Evolutionary conservation across 2,329 filamentous ascomycete genomes (phyloP).

Genomic region (Stagonosporopsis rhizophila): DNA sequence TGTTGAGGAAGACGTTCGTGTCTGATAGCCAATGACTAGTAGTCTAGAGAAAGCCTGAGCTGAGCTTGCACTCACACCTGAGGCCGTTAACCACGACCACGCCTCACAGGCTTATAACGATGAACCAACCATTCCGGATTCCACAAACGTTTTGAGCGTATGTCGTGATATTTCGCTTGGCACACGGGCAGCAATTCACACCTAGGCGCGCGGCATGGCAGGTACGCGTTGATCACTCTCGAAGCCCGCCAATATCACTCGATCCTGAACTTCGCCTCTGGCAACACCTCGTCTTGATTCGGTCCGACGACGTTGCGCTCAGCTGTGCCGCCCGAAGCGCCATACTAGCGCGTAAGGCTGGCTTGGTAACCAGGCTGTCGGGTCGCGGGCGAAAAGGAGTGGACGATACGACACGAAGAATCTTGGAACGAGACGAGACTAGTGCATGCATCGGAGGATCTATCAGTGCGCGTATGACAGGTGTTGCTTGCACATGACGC

Average conservation of each 20-base stretch:
- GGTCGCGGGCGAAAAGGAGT: conserved; percentile 14
- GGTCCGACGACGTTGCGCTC: conserved; percentile 11
- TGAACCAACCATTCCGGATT: conserved; percentile 1
- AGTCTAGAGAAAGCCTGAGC: background rate
- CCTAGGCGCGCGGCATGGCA: conserved; percentile 13
- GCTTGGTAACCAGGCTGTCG: conserved; percentile 12
- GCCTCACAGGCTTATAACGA: background rate
- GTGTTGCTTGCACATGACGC: conserved; percentile 2
- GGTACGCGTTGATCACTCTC: conserved; percentile 8
- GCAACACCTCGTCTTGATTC: conserved; percentile 6
- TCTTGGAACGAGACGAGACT: background rate
- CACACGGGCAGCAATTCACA: background rate
- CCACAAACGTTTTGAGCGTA: conserved; percentile 3
- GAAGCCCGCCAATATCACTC: conserved; percentile 4
- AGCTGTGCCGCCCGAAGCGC: conserved; percentile 23
- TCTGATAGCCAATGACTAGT: background rate
- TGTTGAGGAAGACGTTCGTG: background rate
- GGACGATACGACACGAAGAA: conserved; percentile 4
- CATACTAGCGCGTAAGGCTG: conserved; percentile 18
- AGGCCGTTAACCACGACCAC: background rate
- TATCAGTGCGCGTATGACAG: background rate
- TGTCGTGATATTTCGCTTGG: conserved; percentile 1
- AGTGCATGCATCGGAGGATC: background rate
- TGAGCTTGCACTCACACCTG: conserved; percentile 1
- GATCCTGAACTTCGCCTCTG: background rate